Evolutionary conservation across 208 protist genomes (phyloP).

Genomic region (Lotmaria passim): DNA sequence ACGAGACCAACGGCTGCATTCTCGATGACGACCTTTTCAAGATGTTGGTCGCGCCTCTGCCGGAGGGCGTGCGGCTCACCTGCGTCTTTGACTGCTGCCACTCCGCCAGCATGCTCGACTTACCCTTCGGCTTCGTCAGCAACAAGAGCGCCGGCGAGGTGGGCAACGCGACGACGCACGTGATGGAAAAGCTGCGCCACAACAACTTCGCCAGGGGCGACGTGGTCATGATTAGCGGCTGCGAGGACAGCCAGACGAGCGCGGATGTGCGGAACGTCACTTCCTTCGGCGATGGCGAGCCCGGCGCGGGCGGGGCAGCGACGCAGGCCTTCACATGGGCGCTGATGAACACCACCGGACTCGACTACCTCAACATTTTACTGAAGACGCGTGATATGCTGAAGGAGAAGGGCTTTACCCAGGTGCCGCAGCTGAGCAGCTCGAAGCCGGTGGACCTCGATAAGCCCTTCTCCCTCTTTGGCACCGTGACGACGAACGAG

Average conservation of each 20-base stretch:
- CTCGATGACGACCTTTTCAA: constrained; percentile 93
- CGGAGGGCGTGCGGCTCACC: constrained; percentile 84
- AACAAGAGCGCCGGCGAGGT: constrained; percentile 7
- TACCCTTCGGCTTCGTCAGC: constrained; percentile 84
- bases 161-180: constrained; percentile 25
- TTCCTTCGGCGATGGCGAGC: constrained; percentile 54
- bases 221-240: constrained; percentile 91
- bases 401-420: constrained; percentile 68
- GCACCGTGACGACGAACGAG: constrained; percentile 66
- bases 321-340: constrained; percentile 86
- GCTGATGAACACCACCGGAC: constrained; percentile 64
- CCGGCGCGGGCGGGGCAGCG: constrained; percentile 41
- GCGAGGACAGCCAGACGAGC: constrained; percentile 84
- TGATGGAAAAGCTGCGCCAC: constrained; percentile 65
- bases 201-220: constrained; percentile 82
- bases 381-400: constrained; percentile 80
- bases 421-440: constrained; percentile 90
- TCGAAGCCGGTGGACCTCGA: constrained; percentile 90
- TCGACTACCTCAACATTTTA: constrained; percentile 86
- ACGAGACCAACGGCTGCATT: constrained; percentile 65
- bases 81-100: constrained; percentile 95
- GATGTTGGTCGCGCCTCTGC: constrained; percentile 74
- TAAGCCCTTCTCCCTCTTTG: constrained; percentile 90
- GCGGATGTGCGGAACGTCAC: constrained; percentile 53
- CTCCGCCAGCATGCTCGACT: constrained; percentile 87